These are phyloP conservation scores for Chytridium lagenaria DNA, from an alignment of 371 early-diverging fungal species.

Conservation along the genomic window DNA sequence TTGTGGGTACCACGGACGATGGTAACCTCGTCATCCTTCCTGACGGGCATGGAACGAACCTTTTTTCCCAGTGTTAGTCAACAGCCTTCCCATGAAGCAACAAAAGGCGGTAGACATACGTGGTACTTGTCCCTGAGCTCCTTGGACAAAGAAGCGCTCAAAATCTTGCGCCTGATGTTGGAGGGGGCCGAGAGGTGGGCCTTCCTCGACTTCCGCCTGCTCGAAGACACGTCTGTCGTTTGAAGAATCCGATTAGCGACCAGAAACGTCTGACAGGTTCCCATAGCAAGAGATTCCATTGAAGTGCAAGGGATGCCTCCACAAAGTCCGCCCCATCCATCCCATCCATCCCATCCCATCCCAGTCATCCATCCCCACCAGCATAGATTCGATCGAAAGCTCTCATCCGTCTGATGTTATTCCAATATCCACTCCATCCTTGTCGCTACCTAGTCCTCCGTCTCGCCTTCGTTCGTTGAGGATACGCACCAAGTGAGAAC, in stretches of 20 bases:
- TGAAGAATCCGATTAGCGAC: not conserved
- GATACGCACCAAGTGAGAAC: slow-evolving; percentile 4
- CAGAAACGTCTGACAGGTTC: not conserved
- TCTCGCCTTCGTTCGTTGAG: not conserved
- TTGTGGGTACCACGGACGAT: slow-evolving; percentile 95
- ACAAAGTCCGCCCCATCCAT: too few species aligned
- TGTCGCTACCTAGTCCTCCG: not conserved
- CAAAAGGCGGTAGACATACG: slow-evolving; percentile 51
- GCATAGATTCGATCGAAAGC: too few species aligned
- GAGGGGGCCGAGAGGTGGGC: slow-evolving; percentile 99
- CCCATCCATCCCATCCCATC: too few species aligned
- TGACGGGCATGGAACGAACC: slow-evolving; percentile 93
- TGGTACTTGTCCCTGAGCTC: slow-evolving; percentile 96
- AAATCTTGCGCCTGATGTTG: slow-evolving; percentile 91
- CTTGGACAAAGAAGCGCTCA: slow-evolving; percentile 96
- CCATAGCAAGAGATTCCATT: too few species aligned
- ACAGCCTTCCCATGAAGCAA: not conserved
- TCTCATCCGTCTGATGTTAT: too few species aligned
- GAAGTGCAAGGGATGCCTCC: too few species aligned
- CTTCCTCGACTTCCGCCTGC: slow-evolving; percentile 95
- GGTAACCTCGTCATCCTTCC: slow-evolving; percentile 96
- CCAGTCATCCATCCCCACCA: too few species aligned
- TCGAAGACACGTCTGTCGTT: slow-evolving; percentile 75
- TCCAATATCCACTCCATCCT: not conserved
- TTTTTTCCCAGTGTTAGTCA: slow-evolving; percentile 39